These are phyloP conservation scores for Lasiosphaeria hispida DNA, from an alignment of 495 filamentous ascomycete genomes.

Conservation along the genomic window DNA sequence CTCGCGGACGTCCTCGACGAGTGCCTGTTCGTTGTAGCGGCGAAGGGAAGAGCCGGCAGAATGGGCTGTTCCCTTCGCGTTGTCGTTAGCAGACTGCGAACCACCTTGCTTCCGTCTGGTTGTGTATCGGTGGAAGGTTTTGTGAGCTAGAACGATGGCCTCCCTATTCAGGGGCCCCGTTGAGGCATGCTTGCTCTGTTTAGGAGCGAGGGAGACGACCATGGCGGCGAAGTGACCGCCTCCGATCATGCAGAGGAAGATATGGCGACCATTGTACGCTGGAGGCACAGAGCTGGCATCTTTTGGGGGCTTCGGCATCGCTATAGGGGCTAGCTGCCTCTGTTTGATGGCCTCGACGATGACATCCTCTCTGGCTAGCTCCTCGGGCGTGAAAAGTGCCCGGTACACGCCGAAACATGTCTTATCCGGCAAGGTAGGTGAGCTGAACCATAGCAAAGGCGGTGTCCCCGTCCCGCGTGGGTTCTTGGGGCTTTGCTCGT, in stretches of 20 bases:
- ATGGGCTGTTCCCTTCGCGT: conserved; percentile 85
- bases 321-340: conserved; percentile 71
- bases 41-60: conserved; percentile 87
- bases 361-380: conserved; percentile 60
- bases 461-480: conserved; percentile 58
- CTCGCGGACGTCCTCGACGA: conserved; percentile 77
- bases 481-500: conserved; percentile 47
- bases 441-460: conserved; percentile 83
- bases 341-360: conserved; percentile 65
- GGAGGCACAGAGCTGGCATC: conserved; percentile 50
- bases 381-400: conserved; percentile 70
- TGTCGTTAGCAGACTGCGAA: conserved; percentile 87
- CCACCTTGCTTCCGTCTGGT: conserved; percentile 95
- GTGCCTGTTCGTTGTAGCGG: conserved; percentile 88
- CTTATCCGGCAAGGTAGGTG: conserved; percentile 68
- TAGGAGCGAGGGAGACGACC: conserved; percentile 84
- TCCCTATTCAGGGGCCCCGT: conserved; percentile 70
- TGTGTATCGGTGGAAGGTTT: conserved; percentile 97
- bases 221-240: conserved; percentile 97
- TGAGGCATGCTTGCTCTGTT: conserved; percentile 61
- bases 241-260: conserved; percentile 97
- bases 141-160: conserved; percentile 85
- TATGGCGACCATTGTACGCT: conserved; percentile 65
- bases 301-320: conserved; percentile 46
- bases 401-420: conserved; percentile 82